These are phyloP conservation scores for Pichia californica DNA, from an alignment of 805 yeast genomes.

Conservation along the genomic window DNA sequence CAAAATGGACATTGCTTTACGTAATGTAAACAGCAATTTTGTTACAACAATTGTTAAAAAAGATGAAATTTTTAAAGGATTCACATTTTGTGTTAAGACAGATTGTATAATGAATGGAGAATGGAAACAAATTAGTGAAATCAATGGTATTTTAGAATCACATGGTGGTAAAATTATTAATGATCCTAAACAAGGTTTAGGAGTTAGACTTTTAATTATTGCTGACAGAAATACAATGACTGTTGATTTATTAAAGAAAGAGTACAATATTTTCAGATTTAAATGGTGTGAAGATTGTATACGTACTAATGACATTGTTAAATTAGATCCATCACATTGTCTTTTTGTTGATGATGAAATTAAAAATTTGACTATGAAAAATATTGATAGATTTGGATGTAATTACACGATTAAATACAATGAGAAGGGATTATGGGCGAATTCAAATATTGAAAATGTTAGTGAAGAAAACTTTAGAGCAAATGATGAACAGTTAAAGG, in stretches of 20 bases:
- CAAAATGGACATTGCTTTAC: constrained; percentile 14
- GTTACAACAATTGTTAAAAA: constrained; percentile 1
- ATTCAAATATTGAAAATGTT: background rate
- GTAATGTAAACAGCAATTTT: constrained; percentile 13
- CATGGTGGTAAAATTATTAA: constrained; percentile 46
- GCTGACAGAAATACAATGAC: constrained; percentile 35
- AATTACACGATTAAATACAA: constrained; percentile 35
- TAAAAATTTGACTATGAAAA: constrained; percentile 22
- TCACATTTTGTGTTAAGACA: constrained; percentile 46
- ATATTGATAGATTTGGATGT: constrained; percentile 59
- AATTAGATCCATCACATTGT: constrained; percentile 57
- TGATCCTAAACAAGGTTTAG: constrained; percentile 25
- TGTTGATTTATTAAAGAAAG: constrained; percentile 31
- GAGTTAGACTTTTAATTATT: constrained; percentile 25
- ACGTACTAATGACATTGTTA: constrained; percentile 33
- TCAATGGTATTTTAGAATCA: constrained; percentile 34
- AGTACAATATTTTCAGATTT: constrained; percentile 56
- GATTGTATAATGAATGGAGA: constrained; percentile 32
- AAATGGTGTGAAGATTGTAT: constrained; percentile 71
- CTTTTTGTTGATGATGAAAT: constrained; percentile 19
- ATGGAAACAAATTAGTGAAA: constrained; percentile 29
- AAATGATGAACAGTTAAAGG: background rate
- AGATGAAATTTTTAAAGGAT: constrained; percentile 35
- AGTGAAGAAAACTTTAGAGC: background rate
- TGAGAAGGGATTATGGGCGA: constrained; percentile 2